Evolutionary conservation across 78 protist species (phyloP).

Genomic region (Salpingoeca rosetta): DNA sequence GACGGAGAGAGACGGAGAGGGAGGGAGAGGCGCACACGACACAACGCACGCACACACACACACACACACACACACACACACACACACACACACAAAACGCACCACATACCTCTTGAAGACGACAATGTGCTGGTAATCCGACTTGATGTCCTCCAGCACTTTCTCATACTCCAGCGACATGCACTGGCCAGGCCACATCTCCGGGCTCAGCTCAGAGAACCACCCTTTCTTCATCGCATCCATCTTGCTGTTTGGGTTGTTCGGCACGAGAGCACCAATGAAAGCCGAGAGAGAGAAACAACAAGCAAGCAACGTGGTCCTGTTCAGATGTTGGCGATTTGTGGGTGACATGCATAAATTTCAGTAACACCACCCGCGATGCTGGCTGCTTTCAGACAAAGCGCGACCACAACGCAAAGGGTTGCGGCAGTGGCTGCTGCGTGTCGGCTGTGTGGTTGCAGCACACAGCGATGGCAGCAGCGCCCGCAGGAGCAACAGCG

Average conservation of each 20-base stretch:
- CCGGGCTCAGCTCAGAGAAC: constrained; percentile 45
- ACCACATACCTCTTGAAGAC: constrained; percentile 19
- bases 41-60: not conserved
- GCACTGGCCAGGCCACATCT: constrained; percentile 61
- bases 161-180: constrained; percentile 72
- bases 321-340: too few relatives aligned
- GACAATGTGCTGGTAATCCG: constrained; percentile 61
- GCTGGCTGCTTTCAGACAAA: not conserved
- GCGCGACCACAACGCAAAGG: not conserved
- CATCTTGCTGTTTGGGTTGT: constrained; percentile 31
- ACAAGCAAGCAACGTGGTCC: too few relatives aligned
- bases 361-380: too few relatives aligned
- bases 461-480: not conserved
- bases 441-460: not conserved
- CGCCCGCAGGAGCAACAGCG: not conserved
- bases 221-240: constrained; percentile 54
- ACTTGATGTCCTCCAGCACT: constrained; percentile 59
- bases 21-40: not conserved
- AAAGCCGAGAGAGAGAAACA: too few relatives aligned
- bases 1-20: not conserved
- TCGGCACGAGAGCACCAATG: too few relatives aligned
- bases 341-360: too few relatives aligned
- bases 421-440: not conserved
- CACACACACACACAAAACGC: not conserved
- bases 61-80: not conserved